Percentiles rank a stretch among this genome's conserved stretches.
These are phyloP conservation scores for Xylariaceae sp. DNA, from an alignment of 2,329 filamentous ascomycete species.

Conservation along the genomic window DNA sequence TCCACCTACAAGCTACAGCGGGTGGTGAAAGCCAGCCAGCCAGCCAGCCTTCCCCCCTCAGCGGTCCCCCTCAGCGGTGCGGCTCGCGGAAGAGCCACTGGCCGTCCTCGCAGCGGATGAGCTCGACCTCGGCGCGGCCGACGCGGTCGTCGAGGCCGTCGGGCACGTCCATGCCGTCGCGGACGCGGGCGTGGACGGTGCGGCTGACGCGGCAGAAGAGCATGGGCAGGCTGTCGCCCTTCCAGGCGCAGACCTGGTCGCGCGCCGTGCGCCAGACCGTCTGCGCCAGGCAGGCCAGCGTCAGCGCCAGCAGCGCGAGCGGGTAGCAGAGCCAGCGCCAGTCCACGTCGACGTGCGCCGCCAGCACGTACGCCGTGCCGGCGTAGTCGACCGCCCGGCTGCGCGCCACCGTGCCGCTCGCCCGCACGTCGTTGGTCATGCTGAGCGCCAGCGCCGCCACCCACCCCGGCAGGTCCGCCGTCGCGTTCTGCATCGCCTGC, in stretches of 20 bases:
- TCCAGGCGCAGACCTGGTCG: slow-evolving; percentile 30
- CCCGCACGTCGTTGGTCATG: slow-evolving; percentile 30
- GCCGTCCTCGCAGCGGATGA: slow-evolving; percentile 26
- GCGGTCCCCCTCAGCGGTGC: no score
- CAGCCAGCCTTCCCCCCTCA: no score
- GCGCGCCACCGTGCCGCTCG: slow-evolving; percentile 17
- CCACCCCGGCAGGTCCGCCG: slow-evolving; percentile 23
- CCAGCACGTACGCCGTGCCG: slow-evolving; percentile 21
- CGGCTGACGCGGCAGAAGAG: slow-evolving; percentile 29
- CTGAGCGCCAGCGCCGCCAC: slow-evolving; percentile 26
- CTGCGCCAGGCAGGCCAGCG: slow-evolving; percentile 27
- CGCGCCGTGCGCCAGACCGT: slow-evolving; percentile 28
- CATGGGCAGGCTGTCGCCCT: slow-evolving; percentile 31
- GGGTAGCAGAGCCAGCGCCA: slow-evolving; percentile 32
- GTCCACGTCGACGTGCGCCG: slow-evolving; percentile 25
- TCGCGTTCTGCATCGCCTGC: slow-evolving; percentile 29
- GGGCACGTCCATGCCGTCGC: slow-evolving; percentile 28
- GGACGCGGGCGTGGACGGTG: slow-evolving; percentile 23
- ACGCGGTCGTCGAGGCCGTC: slow-evolving; percentile 26
- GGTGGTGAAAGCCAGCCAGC: no score
- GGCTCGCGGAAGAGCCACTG: slow-evolving; percentile 29
- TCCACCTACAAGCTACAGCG: no score
- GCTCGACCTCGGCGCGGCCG: slow-evolving; percentile 26
- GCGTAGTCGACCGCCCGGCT: slow-evolving; percentile 19
- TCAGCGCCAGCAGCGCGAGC: slow-evolving; percentile 24